phyloP scores from a whole-genome alignment of 306 rosid genomes.

The Cicer pinnatifidum region DNA sequence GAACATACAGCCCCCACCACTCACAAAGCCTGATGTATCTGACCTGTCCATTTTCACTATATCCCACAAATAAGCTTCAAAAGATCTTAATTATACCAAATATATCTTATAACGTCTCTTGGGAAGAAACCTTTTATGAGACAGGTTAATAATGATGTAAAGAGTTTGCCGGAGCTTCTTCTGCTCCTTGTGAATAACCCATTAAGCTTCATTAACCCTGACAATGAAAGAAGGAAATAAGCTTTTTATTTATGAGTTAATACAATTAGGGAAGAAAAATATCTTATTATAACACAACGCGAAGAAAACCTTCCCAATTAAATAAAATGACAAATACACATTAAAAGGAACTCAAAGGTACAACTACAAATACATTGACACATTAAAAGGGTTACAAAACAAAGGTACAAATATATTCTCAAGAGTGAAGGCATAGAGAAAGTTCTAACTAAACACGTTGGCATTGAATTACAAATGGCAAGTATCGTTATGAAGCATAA shows the following conservation, averaged over 20 bases:
- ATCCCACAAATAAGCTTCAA: slow-evolving; percentile 39
- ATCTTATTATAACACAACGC: slow-evolving; percentile 4
- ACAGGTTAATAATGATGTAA: slow-evolving; percentile 49
- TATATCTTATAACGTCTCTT: slow-evolving; percentile 86
- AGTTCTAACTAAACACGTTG: slow-evolving; percentile 21
- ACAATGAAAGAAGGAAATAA: slow-evolving; percentile 34
- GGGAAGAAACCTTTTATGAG: slow-evolving; percentile 86
- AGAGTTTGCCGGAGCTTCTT: slow-evolving; percentile 67
- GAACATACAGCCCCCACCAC: slow-evolving; percentile 63
- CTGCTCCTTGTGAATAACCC: slow-evolving; percentile 69
- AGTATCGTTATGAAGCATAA: slow-evolving; percentile 31
- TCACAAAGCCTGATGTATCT: slow-evolving; percentile 94
- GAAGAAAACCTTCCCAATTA: slow-evolving; percentile 5
- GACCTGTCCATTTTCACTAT: slow-evolving; percentile 71
- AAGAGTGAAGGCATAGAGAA: slow-evolving; percentile 24
- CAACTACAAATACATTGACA: slow-evolving; percentile 22
- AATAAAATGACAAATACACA: slow-evolving; percentile 7
- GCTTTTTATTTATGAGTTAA: slow-evolving; percentile 12
- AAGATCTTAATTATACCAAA: slow-evolving; percentile 41
- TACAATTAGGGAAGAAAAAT: slow-evolving; percentile 3
- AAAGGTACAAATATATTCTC: slow-evolving; percentile 3
- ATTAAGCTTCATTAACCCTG: slow-evolving; percentile 85
- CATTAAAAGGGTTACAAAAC: neutral
- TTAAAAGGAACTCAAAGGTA: neutral
- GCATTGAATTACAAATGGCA: slow-evolving; percentile 33